Conservation (phyloP, 352 stramenopile species). For the Plasmopara viticola region DNA sequence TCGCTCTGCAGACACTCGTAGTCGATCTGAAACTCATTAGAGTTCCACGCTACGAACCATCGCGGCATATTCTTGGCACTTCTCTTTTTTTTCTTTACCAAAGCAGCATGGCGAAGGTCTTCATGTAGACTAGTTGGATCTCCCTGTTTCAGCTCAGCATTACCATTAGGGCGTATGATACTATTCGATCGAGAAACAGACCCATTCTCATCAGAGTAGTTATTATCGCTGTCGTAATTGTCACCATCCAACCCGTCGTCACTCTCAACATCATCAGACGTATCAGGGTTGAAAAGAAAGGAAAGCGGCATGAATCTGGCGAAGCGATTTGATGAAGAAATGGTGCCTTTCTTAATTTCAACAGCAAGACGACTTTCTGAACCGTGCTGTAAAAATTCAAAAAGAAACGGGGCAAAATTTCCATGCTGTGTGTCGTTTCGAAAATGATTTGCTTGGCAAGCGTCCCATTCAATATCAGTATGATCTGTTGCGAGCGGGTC, state of each 20-base stretch:
- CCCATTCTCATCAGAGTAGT: conserved; percentile 63
- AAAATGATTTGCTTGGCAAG: conserved; percentile 16
- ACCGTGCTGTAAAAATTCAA: conserved; percentile 67
- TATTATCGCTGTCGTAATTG: conserved; percentile 63
- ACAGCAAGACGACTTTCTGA: conserved; percentile 55
- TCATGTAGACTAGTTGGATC: conserved; percentile 31
- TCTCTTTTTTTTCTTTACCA: conserved; percentile 68
- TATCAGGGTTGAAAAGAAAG: conserved; percentile 71
- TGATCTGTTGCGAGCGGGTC: conserved; percentile 64
- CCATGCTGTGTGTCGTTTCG: conserved; percentile 31
- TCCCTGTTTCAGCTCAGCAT: conserved; percentile 24
- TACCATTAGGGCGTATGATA: conserved; percentile 24
- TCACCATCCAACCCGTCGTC: conserved; percentile 55
- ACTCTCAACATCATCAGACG: conserved; percentile 57
- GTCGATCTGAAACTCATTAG: conserved; percentile 79
- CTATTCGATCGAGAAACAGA: conserved; percentile 35
- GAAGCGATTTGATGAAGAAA: conserved; percentile 77
- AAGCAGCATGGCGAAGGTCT: conserved; percentile 19
- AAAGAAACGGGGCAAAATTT: conserved; percentile 58
- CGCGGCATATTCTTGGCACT: conserved; percentile 58
- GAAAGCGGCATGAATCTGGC: conserved; percentile 72
- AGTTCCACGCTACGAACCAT: conserved; percentile 84
- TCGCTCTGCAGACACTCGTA: conserved; percentile 68
- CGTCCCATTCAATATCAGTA: conserved; percentile 41
- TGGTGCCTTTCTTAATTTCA: conserved; percentile 68